Evolutionary conservation across 2,329 filamentous ascomycete genomes (phyloP).

Genomic region (Plenodomus tracheiphilus): DNA sequence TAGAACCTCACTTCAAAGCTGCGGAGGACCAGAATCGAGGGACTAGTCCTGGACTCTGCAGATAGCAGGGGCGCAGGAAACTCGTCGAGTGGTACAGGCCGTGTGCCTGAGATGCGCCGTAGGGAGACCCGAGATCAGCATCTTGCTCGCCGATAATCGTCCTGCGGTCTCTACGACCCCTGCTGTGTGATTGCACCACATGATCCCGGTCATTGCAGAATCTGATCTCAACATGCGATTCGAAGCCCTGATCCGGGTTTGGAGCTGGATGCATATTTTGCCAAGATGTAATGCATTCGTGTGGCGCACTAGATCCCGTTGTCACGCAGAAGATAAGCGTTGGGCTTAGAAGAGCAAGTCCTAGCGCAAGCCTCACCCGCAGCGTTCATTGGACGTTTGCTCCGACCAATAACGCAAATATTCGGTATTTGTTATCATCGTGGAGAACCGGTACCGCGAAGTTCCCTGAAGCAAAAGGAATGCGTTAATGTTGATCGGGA

Average conservation of each 20-base stretch:
- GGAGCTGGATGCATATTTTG: background rate
- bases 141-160: conserved; percentile 10
- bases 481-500: no score
- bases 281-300: background rate
- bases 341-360: background rate
- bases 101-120: conserved; percentile 6
- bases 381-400: background rate
- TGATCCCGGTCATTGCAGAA: background rate
- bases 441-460: background rate
- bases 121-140: conserved; percentile 24
- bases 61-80: background rate
- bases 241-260: background rate
- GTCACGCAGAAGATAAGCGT: background rate
- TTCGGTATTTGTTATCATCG: background rate
- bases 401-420: background rate
- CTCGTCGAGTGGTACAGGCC: background rate
- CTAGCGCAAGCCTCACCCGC: background rate
- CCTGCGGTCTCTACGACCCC: background rate
- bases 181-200: conserved; percentile 2
- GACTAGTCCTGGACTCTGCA: background rate
- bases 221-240: background rate
- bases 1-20: background rate
- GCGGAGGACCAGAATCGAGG: background rate
- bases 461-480: background rate
- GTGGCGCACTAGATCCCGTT: background rate